Percentiles rank a stretch among this genome's conserved stretches.
Conservation (phyloP, 2,329 filamentous ascomycete species). For the Aotearoamyces nothofagi region DNA sequence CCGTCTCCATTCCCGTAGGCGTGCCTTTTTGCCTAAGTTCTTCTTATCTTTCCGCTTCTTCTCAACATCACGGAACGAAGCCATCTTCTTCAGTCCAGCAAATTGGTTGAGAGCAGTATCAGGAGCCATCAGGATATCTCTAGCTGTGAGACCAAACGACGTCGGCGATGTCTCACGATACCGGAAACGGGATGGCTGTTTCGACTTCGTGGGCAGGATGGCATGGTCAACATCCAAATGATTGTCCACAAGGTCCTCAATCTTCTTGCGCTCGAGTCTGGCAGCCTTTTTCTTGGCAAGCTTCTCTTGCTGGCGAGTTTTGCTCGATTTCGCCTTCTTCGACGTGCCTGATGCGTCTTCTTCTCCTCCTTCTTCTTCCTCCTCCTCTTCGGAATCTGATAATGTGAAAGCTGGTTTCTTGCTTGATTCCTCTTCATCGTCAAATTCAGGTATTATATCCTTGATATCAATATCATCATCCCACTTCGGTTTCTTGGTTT, state of each 20-base stretch:
- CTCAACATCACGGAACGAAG: slow-evolving; percentile 71
- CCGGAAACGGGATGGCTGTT: slow-evolving; percentile 48
- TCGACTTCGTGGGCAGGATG: slow-evolving; percentile 37
- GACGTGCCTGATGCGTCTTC: slow-evolving; percentile 23
- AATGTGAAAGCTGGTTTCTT: slow-evolving; percentile 33
- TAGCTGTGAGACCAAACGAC: slow-evolving; percentile 74
- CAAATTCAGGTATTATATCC: slow-evolving; percentile 77
- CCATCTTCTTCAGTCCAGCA: slow-evolving; percentile 88
- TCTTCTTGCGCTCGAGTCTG: slow-evolving; percentile 67
- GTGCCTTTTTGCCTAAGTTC: slow-evolving; percentile 79
- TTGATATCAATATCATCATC: slow-evolving; percentile 97
- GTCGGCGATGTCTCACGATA: slow-evolving; percentile 91
- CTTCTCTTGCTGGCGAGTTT: slow-evolving; percentile 43
- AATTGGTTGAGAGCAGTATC: slow-evolving; percentile 81
- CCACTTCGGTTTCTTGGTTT: slow-evolving; percentile 74
- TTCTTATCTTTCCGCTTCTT: slow-evolving; percentile 87
- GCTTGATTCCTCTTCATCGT: slow-evolving; percentile 29
- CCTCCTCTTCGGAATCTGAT: slow-evolving; percentile 23
- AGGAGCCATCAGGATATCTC: slow-evolving; percentile 80
- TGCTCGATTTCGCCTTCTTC: slow-evolving; percentile 46
- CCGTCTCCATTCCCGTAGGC: slow-evolving; percentile 70
- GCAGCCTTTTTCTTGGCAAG: slow-evolving; percentile 50
- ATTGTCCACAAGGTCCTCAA: slow-evolving; percentile 75
- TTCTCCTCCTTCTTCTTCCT: slow-evolving; percentile 24
- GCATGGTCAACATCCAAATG: slow-evolving; percentile 61